Conservation (phyloP, 2,329 filamentous ascomycete genomes). For the Botrytis aclada region DNA sequence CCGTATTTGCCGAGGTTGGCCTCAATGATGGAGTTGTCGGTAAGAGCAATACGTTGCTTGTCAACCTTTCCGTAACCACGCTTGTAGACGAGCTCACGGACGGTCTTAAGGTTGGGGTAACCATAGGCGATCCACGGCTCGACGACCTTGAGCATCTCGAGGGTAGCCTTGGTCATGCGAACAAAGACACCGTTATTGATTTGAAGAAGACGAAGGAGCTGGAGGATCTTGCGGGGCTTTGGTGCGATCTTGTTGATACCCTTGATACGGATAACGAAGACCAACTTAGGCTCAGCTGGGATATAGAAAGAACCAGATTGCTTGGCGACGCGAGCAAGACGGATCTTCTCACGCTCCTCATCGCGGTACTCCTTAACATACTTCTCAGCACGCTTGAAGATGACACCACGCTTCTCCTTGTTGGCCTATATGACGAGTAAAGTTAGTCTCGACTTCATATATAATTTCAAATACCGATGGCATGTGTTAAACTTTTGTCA, state of each 20-base stretch:
- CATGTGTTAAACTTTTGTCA: slow-evolving; percentile 53
- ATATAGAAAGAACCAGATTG: slow-evolving; percentile 92
- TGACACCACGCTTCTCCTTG: slow-evolving; percentile 97
- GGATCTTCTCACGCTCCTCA: slow-evolving; percentile 96
- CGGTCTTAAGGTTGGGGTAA: slow-evolving; percentile 98
- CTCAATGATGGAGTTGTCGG: slow-evolving; percentile 98
- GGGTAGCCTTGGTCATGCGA: slow-evolving; percentile 94
- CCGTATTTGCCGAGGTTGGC: slow-evolving; percentile 95
- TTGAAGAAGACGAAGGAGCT: slow-evolving; percentile 98
- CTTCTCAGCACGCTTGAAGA: slow-evolving; percentile 99
- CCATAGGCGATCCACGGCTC: slow-evolving; percentile 99
- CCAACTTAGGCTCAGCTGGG: slow-evolving; percentile 89
- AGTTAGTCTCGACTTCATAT: slow-evolving; percentile 39
- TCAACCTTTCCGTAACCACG: slow-evolving; percentile 98
- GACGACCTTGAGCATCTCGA: slow-evolving; percentile 96
- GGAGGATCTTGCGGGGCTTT: slow-evolving; percentile 99
- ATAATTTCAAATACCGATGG: slow-evolving; percentile 25
- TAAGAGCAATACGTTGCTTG: slow-evolving; percentile 95
- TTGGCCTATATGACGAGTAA: slow-evolving; percentile 63
- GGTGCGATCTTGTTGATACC: slow-evolving; percentile 99
- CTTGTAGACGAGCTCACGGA: slow-evolving; percentile 99
- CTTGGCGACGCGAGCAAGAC: slow-evolving; percentile 85
- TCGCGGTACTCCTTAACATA: slow-evolving; percentile 99
- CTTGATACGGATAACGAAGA: slow-evolving; percentile 99
- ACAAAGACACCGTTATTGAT: slow-evolving; percentile 99